Conservation (phyloP, 306 rosid species). For the Betula pendula region DNA sequence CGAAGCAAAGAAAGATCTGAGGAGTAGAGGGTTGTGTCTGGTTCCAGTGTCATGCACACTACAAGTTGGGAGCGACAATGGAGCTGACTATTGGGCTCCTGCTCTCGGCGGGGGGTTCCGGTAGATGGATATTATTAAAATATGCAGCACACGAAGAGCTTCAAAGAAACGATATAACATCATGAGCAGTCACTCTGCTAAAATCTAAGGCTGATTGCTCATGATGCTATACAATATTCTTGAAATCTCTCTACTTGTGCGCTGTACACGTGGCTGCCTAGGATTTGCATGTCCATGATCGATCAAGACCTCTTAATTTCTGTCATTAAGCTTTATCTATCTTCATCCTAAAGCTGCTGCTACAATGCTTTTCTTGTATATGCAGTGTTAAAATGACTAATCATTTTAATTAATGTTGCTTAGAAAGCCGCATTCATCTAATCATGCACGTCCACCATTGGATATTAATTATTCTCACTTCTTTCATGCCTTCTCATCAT, state of each 20-base stretch:
- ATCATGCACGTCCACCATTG: neutral
- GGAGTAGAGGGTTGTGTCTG: slow-evolving; percentile 94
- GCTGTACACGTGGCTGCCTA: slow-evolving; percentile 12
- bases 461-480: neutral
- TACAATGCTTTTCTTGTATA: slow-evolving; percentile 37
- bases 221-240: slow-evolving; percentile 96
- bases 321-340: slow-evolving; percentile 26
- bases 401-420: slow-evolving; percentile 36
- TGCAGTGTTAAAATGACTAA: slow-evolving; percentile 35
- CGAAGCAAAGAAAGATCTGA: slow-evolving; percentile 74
- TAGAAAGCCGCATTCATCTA: slow-evolving; percentile 25
- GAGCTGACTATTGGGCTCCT: slow-evolving; percentile 99
- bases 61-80: slow-evolving; percentile 95
- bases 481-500: neutral
- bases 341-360: slow-evolving; percentile 28
- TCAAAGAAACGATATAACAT: slow-evolving; percentile 81
- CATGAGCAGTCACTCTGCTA: slow-evolving; percentile 99
- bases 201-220: slow-evolving; percentile 97
- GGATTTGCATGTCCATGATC: slow-evolving; percentile 20
- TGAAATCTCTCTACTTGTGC: slow-evolving; percentile 38
- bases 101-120: slow-evolving; percentile 75
- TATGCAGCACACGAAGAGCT: slow-evolving; percentile 29
- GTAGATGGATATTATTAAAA: slow-evolving; percentile 35
- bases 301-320: slow-evolving; percentile 18
- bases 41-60: slow-evolving; percentile 94